Evolutionary conservation across 768 basidiomycete genomes (phyloP), one percentile per base, ranked within the genome.

Genomic region (Agrocybe praecox): DNA sequence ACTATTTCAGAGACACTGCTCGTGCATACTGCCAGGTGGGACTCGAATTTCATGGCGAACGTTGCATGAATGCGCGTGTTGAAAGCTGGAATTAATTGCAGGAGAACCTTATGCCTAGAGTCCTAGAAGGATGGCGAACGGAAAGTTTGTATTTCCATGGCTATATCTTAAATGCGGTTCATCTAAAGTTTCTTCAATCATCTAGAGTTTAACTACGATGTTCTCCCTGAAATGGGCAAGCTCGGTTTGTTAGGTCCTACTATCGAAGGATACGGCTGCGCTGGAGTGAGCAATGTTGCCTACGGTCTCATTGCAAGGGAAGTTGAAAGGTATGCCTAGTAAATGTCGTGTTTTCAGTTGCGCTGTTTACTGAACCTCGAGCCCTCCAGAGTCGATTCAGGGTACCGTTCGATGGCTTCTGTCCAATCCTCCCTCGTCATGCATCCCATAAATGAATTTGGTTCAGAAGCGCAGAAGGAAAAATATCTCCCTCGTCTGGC

Each of bases 351-450:
- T n/a, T n/a, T n/a, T n/a, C 46, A 2, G 15, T 47, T 47, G 12
- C 11, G 17, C 10, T 42, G 29, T 26, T n/a, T 54, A 23, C 53
- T 47, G 15, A n/a, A 14, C n/a, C 12, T 40, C 36, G 32, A 50
- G 0, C 36, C 24, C 23, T 19, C 11, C 63, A 94, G 96, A 59
- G 87, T 98, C 36, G 96, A 99, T 69, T 98, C 96, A 2, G 96
- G 96, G 0, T 98, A 97, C 67, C 90, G 96, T 22, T 96, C 93
- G 5, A 96, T 88, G 3, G 87, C 94, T 60, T 97, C 95, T 17
- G 96, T 98, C 2, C 96, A 98, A 71, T 94, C 92, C 0, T 96
- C 94, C 18, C 84, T 99, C 23, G 94, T 96, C 12, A 99, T 99
- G 96, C 93, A 96, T 67, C 95, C 89, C 9, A 92, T 94, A 62